These are phyloP conservation scores for Parafenestella ontariensis DNA, from an alignment of 2,329 filamentous ascomycete genomes.

Conservation along the genomic window DNA sequence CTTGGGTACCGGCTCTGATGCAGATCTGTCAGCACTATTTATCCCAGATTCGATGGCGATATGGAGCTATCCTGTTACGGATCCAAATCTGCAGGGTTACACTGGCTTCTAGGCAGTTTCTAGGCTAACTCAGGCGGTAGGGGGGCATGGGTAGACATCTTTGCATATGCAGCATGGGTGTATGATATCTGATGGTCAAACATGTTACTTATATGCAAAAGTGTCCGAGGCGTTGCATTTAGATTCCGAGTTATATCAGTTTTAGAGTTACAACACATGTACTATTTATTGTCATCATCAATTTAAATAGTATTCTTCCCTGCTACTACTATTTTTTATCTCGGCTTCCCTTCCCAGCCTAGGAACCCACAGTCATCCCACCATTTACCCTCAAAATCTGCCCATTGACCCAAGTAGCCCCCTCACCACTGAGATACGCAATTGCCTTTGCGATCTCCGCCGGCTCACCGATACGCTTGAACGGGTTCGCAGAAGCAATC, in stretches of 20 bases:
- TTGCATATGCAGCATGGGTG: background rate
- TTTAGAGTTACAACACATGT: background rate
- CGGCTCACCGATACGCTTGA: slow-evolving; percentile 25
- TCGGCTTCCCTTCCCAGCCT: background rate
- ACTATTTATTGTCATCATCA: background rate
- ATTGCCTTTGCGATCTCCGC: slow-evolving; percentile 37
- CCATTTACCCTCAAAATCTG: slow-evolving; percentile 39
- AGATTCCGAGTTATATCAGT: too few species aligned
- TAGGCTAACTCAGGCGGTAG: background rate
- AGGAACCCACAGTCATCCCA: slow-evolving; percentile 27
- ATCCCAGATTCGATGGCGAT: slow-evolving; percentile 44
- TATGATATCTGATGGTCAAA: background rate
- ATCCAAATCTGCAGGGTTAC: slow-evolving; percentile 23
- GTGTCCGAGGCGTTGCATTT: too few species aligned
- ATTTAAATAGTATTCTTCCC: too few species aligned
- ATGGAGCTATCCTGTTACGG: slow-evolving; percentile 35
- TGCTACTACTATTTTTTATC: too few species aligned
- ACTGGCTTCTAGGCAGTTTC: slow-evolving; percentile 12
- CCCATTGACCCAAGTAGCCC: slow-evolving; percentile 35
- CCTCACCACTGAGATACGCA: slow-evolving; percentile 23
- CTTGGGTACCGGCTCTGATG: slow-evolving; percentile 45
- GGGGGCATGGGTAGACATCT: background rate
- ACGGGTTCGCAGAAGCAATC: slow-evolving; percentile 29
- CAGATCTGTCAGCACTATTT: slow-evolving; percentile 45
- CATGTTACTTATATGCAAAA: too few species aligned